Conservation (phyloP, 1,284 basidiomycete genomes). For the Trichosporon sp. region DNA sequence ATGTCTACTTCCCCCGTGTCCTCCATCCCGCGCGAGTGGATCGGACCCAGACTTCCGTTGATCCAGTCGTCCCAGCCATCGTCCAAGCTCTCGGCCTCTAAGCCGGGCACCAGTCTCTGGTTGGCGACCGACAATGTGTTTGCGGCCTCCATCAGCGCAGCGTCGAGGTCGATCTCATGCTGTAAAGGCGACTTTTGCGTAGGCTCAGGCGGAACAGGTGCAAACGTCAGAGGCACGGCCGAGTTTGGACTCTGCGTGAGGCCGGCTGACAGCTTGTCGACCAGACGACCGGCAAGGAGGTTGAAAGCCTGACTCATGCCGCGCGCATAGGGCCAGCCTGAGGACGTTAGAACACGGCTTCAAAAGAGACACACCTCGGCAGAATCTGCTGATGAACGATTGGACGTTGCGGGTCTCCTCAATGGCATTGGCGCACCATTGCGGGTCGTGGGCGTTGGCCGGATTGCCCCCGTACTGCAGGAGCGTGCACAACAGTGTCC, state of each 20-base stretch:
- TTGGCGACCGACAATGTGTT: background rate
- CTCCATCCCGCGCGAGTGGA: background rate
- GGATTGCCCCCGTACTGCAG: background rate
- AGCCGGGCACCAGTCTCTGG: background rate
- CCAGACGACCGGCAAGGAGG: background rate
- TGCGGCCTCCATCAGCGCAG: background rate
- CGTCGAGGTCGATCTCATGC: background rate
- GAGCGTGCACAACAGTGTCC: background rate
- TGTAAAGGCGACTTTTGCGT: background rate
- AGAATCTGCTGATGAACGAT: background rate
- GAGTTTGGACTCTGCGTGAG: background rate
- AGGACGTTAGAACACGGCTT: background rate
- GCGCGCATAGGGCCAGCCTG: slow-evolving; percentile 1
- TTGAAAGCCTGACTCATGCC: slow-evolving; percentile 2
- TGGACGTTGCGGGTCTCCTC: background rate
- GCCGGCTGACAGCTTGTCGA: background rate
- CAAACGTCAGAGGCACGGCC: background rate
- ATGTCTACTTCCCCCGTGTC: background rate
- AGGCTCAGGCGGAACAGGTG: background rate
- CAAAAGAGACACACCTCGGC: background rate
- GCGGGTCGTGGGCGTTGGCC: background rate
- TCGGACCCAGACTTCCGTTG: background rate
- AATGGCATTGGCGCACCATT: background rate
- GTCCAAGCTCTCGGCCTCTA: background rate
- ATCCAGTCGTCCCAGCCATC: slow-evolving; percentile 1